These are phyloP conservation scores for Clausena lansium DNA, from an alignment of 345 rosid genomes.

Conservation along the genomic window DNA sequence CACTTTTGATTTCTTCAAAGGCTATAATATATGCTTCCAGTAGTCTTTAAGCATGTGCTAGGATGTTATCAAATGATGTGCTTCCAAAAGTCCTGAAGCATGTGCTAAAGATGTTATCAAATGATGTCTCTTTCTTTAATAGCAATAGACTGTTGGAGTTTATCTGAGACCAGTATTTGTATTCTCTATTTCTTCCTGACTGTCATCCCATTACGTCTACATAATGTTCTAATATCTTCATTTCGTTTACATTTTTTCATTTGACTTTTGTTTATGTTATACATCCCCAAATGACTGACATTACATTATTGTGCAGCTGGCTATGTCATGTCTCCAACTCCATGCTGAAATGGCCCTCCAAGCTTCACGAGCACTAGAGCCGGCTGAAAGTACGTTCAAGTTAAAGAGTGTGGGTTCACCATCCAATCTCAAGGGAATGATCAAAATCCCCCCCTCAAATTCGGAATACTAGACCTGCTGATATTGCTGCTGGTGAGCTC, in stretches of 20 bases:
- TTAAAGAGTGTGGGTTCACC: conserved; percentile 36
- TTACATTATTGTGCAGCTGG: conserved; percentile 50
- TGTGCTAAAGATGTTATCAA: neutral
- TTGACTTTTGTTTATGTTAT: neutral
- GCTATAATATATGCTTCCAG: neutral
- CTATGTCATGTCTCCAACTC: conserved; percentile 82
- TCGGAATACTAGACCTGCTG: conserved; percentile 23
- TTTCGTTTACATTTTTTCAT: neutral
- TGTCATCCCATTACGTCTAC: neutral
- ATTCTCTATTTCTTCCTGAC: neutral
- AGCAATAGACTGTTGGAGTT: neutral
- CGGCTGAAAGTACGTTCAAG: conserved; percentile 34
- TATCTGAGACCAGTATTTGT: neutral
- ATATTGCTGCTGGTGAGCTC: neutral
- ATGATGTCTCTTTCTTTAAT: neutral
- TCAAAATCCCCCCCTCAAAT: conserved; percentile 49
- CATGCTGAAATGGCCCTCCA: conserved; percentile 92
- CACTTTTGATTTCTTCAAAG: neutral
- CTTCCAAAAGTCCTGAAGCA: neutral
- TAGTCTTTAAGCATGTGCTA: neutral
- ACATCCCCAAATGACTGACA: neutral
- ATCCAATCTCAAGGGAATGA: conserved; percentile 30
- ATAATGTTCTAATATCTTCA: neutral
- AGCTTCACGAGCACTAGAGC: conserved; percentile 82
- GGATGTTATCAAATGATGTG: neutral